Evolutionary conservation across 148 eudicot species (phyloP).

Genomic region (Rhododendron mucronatum): DNA sequence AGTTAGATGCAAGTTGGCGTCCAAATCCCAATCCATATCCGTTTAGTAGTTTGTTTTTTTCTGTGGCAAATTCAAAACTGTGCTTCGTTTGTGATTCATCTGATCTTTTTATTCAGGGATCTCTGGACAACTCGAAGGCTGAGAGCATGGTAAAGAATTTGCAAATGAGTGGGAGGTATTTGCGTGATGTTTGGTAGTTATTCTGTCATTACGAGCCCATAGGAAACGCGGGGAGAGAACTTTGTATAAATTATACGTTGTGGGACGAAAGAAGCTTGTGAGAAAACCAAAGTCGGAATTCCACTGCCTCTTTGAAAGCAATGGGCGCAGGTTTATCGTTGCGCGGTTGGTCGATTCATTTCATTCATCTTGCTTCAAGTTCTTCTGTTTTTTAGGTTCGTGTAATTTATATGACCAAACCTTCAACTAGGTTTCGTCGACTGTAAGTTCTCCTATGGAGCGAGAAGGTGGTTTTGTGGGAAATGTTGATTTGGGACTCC

Average conservation of each 20-base stretch:
- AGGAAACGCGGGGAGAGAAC: neutral
- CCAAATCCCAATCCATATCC: neutral
- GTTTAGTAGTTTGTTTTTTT: neutral
- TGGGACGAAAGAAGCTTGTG: neutral
- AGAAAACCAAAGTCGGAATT: constrained; percentile 3
- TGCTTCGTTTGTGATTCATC: neutral
- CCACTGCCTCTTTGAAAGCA: neutral
- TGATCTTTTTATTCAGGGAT: constrained; percentile 45
- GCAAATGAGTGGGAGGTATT: constrained; percentile 68
- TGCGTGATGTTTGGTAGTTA: constrained; percentile 84
- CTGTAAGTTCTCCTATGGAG: neutral
- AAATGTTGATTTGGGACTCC: neutral
- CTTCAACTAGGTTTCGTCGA: neutral
- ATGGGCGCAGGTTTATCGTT: neutral
- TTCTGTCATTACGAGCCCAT: neutral
- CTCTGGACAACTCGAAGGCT: constrained; percentile 61
- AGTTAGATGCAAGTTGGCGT: neutral
- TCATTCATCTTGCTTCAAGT: neutral
- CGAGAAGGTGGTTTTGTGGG: neutral
- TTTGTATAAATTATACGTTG: neutral
- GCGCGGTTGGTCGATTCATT: neutral
- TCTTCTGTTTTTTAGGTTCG: neutral
- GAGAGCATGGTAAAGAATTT: constrained; percentile 83
- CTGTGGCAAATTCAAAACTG: neutral
- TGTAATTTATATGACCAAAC: neutral